Conservation (phyloP, 306 rosid species). For the Gynostemma pentaphyllum region DNA sequence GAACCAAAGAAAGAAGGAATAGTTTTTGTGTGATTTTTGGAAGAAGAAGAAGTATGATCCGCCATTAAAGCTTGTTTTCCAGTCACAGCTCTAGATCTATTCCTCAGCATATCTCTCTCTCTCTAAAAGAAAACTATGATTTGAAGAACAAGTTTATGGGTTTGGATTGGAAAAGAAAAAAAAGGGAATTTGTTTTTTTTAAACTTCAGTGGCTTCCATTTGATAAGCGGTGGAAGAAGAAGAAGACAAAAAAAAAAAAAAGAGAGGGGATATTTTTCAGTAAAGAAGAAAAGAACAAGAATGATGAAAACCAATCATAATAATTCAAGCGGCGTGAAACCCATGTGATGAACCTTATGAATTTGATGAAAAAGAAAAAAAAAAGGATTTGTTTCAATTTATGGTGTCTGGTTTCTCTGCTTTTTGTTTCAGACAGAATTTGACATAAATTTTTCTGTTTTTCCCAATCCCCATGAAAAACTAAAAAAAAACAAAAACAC, state of each 20-base stretch:
- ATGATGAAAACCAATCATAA: constrained; percentile 14
- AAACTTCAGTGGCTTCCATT: constrained; percentile 33
- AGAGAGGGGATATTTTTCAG: background rate
- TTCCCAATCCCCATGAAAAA: constrained; percentile 18
- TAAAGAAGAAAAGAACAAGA: background rate
- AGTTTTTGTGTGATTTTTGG: constrained; percentile 17
- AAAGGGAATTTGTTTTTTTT: constrained; percentile 4
- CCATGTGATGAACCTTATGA: constrained; percentile 31
- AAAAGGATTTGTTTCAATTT: too few relatives aligned
- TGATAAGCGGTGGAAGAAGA: background rate
- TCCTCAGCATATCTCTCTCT: constrained; percentile 61
- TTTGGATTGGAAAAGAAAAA: background rate
- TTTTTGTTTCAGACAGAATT: constrained; percentile 15
- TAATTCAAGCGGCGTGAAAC: constrained; percentile 16
- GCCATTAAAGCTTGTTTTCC: constrained; percentile 69
- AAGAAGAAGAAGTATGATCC: constrained; percentile 46
- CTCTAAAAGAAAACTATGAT: too few relatives aligned
- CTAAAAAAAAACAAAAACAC: constrained; percentile 9
- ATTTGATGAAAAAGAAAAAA: background rate
- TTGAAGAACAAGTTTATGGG: too few relatives aligned
- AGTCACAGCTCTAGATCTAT: constrained; percentile 66
- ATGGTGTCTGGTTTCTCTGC: too few relatives aligned
- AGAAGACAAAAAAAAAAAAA: background rate
- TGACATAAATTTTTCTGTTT: constrained; percentile 22
- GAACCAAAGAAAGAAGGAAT: constrained; percentile 47